Conservation (phyloP, 1,284 basidiomycete species). For the Stereum hirsutum region DNA sequence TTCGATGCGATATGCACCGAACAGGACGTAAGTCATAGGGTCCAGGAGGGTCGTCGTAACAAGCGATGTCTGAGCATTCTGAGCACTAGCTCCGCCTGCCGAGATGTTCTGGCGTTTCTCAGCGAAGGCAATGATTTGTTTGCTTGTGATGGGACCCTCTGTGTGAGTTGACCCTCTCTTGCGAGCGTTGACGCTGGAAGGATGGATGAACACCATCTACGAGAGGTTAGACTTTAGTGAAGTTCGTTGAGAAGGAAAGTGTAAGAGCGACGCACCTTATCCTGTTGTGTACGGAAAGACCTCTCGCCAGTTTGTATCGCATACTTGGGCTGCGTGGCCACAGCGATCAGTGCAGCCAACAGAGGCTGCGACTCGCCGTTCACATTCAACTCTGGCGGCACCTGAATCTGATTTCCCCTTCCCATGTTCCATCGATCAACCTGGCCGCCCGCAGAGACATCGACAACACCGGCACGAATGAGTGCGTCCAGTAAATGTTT, state of each 20-base stretch:
- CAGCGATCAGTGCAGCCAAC: conserved; percentile 80
- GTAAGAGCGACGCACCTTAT: conserved; percentile 59
- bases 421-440: conserved; percentile 17
- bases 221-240: conserved; percentile 9
- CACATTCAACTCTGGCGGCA: conserved; percentile 66
- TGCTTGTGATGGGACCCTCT: conserved; percentile 41
- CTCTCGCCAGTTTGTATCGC: conserved; percentile 75
- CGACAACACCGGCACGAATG: conserved; percentile 76
- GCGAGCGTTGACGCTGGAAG: conserved; percentile 80
- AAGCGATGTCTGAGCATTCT: conserved; percentile 59
- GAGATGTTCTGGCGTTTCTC: conserved; percentile 82
- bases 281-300: conserved; percentile 71
- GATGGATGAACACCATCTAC: conserved; percentile 71
- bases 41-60: conserved; percentile 84
- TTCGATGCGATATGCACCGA: conserved; percentile 78
- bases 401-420: conserved; percentile 21
- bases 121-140: conserved; percentile 77
- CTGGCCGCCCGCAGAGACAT: conserved; percentile 61
- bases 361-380: conserved; percentile 75
- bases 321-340: conserved; percentile 91
- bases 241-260: conserved; percentile 2
- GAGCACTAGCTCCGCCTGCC: conserved; percentile 21
- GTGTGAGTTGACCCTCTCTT: conserved; percentile 43
- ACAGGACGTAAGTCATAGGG: conserved; percentile 87
- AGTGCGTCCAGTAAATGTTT: conserved; percentile 73